These are phyloP conservation scores for Favolaschia claudopus DNA, from an alignment of 768 basidiomycete genomes.

Conservation along the genomic window DNA sequence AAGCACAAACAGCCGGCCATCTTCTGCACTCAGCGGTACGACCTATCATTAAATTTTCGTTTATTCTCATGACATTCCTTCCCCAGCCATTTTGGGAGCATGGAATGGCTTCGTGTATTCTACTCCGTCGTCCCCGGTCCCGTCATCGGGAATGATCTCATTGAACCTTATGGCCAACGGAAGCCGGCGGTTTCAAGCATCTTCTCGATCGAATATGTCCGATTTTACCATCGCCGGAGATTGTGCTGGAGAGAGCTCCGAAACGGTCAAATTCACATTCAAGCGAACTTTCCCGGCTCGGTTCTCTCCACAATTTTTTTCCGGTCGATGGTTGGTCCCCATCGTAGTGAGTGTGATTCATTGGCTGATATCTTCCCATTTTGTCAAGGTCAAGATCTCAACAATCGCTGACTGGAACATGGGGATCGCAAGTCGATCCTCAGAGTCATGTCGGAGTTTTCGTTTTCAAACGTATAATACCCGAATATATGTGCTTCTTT, in stretches of 20 bases:
- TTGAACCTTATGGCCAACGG: constrained; percentile 22
- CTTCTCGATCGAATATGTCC: constrained; percentile 22
- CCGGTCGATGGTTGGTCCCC: too few species aligned
- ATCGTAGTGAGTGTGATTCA: too few species aligned
- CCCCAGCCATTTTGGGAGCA: constrained; percentile 15
- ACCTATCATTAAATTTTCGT: too few species aligned
- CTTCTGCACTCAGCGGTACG: constrained; percentile 20
- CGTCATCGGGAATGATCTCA: constrained; percentile 25
- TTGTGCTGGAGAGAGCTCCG: constrained; percentile 6
- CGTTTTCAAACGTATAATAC: constrained; percentile 33
- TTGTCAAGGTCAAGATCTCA: constrained; percentile 10
- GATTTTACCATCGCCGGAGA: constrained; percentile 28
- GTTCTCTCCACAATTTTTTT: constrained; percentile 18
- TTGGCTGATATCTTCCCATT: too few species aligned
- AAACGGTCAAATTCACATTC: constrained; percentile 21
- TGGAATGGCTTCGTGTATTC: constrained; percentile 28
- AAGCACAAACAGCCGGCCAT: constrained; percentile 9
- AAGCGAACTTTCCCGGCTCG: constrained; percentile 23
- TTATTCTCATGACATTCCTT: too few species aligned
- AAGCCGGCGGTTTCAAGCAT: constrained; percentile 12
- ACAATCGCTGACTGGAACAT: constrained; percentile 21
- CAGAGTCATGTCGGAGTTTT: constrained; percentile 28
- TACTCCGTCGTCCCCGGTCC: constrained; percentile 5
- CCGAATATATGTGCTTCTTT: constrained; percentile 33
- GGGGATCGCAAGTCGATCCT: constrained; percentile 21